Evolutionary conservation across 805 yeast species (phyloP).

Genomic region (Jamesozyma gamospora): DNA sequence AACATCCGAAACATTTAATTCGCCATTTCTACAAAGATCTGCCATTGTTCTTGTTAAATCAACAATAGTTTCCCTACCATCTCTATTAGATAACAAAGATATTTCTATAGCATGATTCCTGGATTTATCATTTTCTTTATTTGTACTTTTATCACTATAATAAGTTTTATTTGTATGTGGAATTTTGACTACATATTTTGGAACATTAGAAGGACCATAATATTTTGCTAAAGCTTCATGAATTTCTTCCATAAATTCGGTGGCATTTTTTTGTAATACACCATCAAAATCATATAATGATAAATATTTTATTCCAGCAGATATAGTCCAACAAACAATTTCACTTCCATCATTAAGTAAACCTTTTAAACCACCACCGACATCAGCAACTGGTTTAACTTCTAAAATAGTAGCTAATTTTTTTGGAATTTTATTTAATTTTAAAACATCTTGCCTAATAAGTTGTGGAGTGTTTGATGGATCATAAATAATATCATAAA

Average conservation of each 20-base stretch:
- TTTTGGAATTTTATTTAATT: constrained; percentile 66
- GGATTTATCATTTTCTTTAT: constrained; percentile 23
- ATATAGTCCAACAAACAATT: constrained; percentile 75
- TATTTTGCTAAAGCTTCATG: constrained; percentile 52
- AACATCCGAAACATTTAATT: constrained; percentile 55
- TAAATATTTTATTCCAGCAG: constrained; percentile 69
- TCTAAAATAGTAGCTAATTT: constrained; percentile 68
- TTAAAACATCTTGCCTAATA: constrained; percentile 71
- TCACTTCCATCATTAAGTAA: constrained; percentile 69
- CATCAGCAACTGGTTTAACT: constrained; percentile 65
- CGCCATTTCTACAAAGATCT: constrained; percentile 53
- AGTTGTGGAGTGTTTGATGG: constrained; percentile 72
- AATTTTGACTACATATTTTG: constrained; percentile 49
- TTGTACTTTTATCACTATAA: constrained; percentile 22
- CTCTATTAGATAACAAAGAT: constrained; percentile 58
- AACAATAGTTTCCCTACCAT: constrained; percentile 85
- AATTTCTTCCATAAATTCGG: constrained; percentile 48
- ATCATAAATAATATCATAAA: constrained; percentile 55
- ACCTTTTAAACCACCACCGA: constrained; percentile 83
- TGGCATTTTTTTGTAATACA: constrained; percentile 42
- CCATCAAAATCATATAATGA: constrained; percentile 78
- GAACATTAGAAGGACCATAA: constrained; percentile 62
- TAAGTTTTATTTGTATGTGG: constrained; percentile 55
- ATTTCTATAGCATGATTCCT: constrained; percentile 47
- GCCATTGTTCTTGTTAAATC: constrained; percentile 82